Evolutionary conservation across 345 rosid genomes (phyloP).

Genomic region (Pugionium cornutum): DNA sequence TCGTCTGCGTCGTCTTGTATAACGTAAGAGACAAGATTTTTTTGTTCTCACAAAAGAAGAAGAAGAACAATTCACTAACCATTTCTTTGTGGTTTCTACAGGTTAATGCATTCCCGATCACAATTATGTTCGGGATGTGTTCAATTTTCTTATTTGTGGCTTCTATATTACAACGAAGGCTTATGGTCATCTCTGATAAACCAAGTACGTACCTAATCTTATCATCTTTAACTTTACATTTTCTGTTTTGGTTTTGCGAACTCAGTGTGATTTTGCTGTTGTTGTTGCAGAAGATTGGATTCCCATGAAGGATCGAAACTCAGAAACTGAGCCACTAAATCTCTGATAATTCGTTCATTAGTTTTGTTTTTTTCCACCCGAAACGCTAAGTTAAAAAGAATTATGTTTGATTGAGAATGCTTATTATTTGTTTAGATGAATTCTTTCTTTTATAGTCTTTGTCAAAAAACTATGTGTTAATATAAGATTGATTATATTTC

Average conservation of each 20-base stretch:
- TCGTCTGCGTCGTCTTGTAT: constrained; percentile 78
- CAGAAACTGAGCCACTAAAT: constrained; percentile 23
- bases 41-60: not conserved
- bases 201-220: constrained; percentile 52
- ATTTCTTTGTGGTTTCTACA: constrained; percentile 19
- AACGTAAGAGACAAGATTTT: constrained; percentile 47
- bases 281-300: constrained; percentile 11
- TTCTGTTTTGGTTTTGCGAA: not conserved
- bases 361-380: not conserved
- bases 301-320: constrained; percentile 23
- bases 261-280: not conserved
- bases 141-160: constrained; percentile 85
- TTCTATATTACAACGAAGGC: constrained; percentile 69
- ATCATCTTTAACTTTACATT: not conserved
- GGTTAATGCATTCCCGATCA: constrained; percentile 82
- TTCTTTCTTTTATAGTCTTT: not conserved
- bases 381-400: not conserved
- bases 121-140: constrained; percentile 91
- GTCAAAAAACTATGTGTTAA: too few species aligned
- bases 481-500: not conserved
- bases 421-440: not conserved
- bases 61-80: not conserved
- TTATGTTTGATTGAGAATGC: constrained; percentile 12
- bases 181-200: constrained; percentile 65
- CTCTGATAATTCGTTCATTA: constrained; percentile 1